A percentile compares a stretch with the other conserved stretches of the same genome.
phyloP scores from a whole-genome alignment of 2,329 filamentous ascomycete species.

The Anthostomella pinea region DNA sequence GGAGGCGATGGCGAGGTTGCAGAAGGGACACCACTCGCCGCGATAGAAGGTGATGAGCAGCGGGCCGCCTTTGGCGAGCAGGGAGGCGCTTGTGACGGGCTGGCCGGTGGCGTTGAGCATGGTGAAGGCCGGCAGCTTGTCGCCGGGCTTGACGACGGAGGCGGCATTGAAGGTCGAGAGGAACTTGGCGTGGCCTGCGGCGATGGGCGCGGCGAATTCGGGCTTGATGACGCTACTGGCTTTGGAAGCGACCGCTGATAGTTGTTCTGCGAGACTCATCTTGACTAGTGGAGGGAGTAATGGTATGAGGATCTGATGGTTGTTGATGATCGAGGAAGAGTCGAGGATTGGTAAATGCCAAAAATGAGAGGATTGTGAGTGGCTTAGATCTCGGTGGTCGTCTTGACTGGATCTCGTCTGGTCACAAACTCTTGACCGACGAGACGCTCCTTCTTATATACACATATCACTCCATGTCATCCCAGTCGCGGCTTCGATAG shows the following conservation, averaged over 20 bases:
- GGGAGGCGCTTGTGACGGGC: slow-evolving; percentile 25
- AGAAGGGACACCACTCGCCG: slow-evolving; percentile 45
- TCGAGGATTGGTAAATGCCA: too few species aligned
- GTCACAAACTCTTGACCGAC: too few species aligned
- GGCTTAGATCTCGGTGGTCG: too few species aligned
- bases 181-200: slow-evolving; percentile 12
- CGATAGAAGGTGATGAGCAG: slow-evolving; percentile 46
- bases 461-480: too few species aligned
- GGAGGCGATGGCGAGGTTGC: slow-evolving; percentile 38
- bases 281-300: too few species aligned
- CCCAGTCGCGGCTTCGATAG: too few species aligned
- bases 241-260: slow-evolving; percentile 7
- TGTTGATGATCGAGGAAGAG: too few species aligned
- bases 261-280: slow-evolving; percentile 15
- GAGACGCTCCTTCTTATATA: too few species aligned
- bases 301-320: too few species aligned
- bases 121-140: slow-evolving; percentile 33
- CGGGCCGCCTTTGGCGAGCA: slow-evolving; percentile 32
- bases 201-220: slow-evolving; percentile 6
- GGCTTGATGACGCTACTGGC: slow-evolving; percentile 8
- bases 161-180: slow-evolving; percentile 22
- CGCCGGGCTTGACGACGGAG: slow-evolving; percentile 32
- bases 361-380: too few species aligned
- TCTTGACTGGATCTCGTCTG: too few species aligned
- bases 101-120: slow-evolving; percentile 35